Percentiles rank a stretch among this genome's conserved stretches.
These are phyloP conservation scores for Echinosophora koreensis DNA, from an alignment of 306 rosid species.

Conservation along the genomic window DNA sequence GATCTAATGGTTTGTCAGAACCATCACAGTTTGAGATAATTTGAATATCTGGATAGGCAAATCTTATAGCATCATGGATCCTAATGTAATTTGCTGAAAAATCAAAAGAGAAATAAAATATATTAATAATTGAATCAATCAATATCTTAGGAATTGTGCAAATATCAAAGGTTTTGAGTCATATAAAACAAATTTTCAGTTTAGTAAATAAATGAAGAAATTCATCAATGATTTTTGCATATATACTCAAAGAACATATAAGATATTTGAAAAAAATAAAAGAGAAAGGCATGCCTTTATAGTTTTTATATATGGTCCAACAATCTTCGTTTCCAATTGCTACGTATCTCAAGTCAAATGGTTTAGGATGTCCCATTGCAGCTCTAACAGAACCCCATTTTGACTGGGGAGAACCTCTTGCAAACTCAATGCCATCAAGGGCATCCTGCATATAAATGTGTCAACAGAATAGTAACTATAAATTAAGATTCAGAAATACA, in stretches of 20 bases:
- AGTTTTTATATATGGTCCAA: slow-evolving; percentile 49
- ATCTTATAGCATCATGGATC: slow-evolving; percentile 60
- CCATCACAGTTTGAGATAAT: slow-evolving; percentile 79
- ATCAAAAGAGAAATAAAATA: background rate
- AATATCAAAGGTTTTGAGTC: too few relatives aligned
- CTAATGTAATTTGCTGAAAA: slow-evolving; percentile 67
- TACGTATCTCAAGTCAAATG: slow-evolving; percentile 69
- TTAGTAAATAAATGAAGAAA: too few relatives aligned
- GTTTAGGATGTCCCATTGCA: slow-evolving; percentile 74
- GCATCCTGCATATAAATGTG: slow-evolving; percentile 59
- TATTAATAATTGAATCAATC: background rate
- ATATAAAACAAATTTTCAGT: background rate
- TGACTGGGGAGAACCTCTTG: slow-evolving; percentile 64
- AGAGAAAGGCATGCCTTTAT: slow-evolving; percentile 53
- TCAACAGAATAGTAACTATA: background rate
- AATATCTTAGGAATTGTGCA: background rate
- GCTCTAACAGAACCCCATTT: slow-evolving; percentile 76
- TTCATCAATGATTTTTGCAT: too few relatives aligned
- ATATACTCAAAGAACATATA: too few relatives aligned
- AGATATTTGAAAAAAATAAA: too few relatives aligned
- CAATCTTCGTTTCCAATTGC: slow-evolving; percentile 84
- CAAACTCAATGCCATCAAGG: slow-evolving; percentile 78
- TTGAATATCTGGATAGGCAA: slow-evolving; percentile 65
- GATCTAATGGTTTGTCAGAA: slow-evolving; percentile 59
- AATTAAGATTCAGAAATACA: background rate